phyloP scores from a whole-genome alignment of 192 early-diverging fungal genomes.

The Rhizophagus sp. region DNA sequence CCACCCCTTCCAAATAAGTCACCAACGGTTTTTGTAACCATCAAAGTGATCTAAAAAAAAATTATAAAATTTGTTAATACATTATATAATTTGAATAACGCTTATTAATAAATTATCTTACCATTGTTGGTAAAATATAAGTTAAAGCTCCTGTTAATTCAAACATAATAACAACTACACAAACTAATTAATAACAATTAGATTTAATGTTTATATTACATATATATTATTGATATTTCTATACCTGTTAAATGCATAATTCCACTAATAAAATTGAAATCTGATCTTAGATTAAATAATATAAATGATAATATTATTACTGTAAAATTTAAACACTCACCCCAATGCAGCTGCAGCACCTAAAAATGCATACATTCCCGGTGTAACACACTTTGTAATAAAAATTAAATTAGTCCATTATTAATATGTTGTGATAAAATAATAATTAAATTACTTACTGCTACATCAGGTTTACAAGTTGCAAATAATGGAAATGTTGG shows the following conservation, averaged over 20 bases:
- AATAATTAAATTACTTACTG: slow-evolving; percentile 28
- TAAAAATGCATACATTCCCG: slow-evolving; percentile 93
- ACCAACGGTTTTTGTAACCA: slow-evolving; percentile 75
- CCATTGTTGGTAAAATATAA: slow-evolving; percentile 78
- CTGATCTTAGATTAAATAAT: background rate
- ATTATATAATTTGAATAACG: background rate
- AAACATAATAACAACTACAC: slow-evolving; percentile 97
- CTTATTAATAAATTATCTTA: background rate
- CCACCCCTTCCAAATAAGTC: slow-evolving; percentile 75
- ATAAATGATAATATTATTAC: slow-evolving; percentile 12
- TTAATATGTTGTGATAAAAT: background rate
- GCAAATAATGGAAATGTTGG: slow-evolving; percentile 72
- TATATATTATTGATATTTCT: background rate
- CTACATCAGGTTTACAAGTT: slow-evolving; percentile 71
- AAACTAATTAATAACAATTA: slow-evolving; percentile 43
- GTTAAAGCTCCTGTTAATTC: slow-evolving; percentile 94
- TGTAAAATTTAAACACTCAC: background rate
- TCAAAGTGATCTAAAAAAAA: slow-evolving; percentile 59
- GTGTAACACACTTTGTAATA: slow-evolving; percentile 77
- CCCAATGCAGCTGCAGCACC: slow-evolving; percentile 88
- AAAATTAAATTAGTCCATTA: background rate
- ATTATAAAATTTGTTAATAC: background rate
- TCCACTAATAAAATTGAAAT: slow-evolving; percentile 23
- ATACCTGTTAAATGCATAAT: slow-evolving; percentile 43
- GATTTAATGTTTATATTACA: background rate